These are phyloP conservation scores for Smittium mucronatum DNA, from an alignment of 371 early-diverging fungal species.

Conservation along the genomic window DNA sequence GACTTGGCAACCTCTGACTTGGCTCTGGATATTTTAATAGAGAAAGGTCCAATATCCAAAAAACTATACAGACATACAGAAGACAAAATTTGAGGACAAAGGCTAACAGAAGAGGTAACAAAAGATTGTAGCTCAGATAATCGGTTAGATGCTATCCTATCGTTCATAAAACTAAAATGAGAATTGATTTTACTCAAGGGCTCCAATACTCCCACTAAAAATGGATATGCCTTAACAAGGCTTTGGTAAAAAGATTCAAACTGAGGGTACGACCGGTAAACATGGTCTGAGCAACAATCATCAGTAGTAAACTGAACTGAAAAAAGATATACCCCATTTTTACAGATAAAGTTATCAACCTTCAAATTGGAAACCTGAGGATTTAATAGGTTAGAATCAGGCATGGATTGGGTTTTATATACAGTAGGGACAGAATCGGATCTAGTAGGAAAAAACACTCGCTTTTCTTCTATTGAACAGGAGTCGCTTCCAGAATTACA, in stretches of 20 bases:
- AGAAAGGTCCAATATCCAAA: not conserved
- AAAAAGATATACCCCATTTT: slow-evolving; percentile 30
- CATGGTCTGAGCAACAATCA: slow-evolving; percentile 16
- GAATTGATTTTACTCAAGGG: not conserved
- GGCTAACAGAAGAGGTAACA: not conserved
- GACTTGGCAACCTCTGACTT: not conserved
- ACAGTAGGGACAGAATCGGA: not conserved
- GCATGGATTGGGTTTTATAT: slow-evolving; percentile 2
- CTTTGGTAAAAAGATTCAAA: slow-evolving; percentile 23
- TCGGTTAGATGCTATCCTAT: slow-evolving; percentile 5
- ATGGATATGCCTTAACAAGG: not conserved
- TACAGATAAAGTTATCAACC: slow-evolving; percentile 28
- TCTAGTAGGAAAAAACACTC: not conserved
- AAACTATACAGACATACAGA: not conserved
- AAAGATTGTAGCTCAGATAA: slow-evolving; percentile 9
- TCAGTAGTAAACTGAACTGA: slow-evolving; percentile 18
- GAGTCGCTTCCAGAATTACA: slow-evolving; percentile 14
- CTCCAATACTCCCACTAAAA: not conserved
- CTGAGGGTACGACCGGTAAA: slow-evolving; percentile 31
- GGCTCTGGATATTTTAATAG: not conserved
- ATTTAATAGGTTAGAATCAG: not conserved
- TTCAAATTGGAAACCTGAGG: not conserved
- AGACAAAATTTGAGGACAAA: not conserved
- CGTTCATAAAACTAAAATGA: slow-evolving; percentile 9
- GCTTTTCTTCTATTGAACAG: not conserved